phyloP scores from a whole-genome alignment of 139 green algal genomes.

The Chlorella sorokiniana region DNA sequence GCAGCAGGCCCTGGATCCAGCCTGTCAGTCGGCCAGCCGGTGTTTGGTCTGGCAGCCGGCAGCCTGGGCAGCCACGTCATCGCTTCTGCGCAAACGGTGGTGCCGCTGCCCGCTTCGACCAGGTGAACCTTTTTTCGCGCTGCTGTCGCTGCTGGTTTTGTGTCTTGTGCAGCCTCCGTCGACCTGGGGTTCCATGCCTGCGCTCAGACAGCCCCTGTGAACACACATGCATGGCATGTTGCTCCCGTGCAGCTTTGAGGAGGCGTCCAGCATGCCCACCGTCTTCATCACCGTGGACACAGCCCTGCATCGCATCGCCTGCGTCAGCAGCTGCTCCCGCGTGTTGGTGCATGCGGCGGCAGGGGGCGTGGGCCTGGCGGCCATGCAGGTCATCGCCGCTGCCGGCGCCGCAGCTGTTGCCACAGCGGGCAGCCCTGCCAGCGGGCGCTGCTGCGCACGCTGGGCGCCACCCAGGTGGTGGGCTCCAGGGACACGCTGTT shows the following conservation, averaged over 20 bases:
- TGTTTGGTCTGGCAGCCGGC: constrained; percentile 82
- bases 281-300: constrained; percentile 78
- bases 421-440: constrained; percentile 68
- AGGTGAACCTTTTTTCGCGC: neutral
- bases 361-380: constrained; percentile 81
- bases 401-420: constrained; percentile 50
- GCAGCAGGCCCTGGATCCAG: constrained; percentile 16
- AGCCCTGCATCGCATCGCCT: constrained; percentile 25
- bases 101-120: constrained; percentile 59
- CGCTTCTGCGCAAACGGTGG: constrained; percentile 63
- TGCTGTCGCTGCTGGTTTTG: neutral
- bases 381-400: constrained; percentile 60
- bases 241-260: constrained; percentile 60
- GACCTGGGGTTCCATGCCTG: neutral
- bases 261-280: constrained; percentile 78
- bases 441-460: constrained; percentile 59
- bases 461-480: constrained; percentile 51
- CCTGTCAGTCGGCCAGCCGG: constrained; percentile 66
- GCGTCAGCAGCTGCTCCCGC: constrained; percentile 20
- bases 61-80: constrained; percentile 76
- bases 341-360: constrained; percentile 79
- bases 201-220: neutral
- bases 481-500: constrained; percentile 71
- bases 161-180: neutral
- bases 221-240: neutral